Evolutionary conservation across 2,329 filamentous ascomycete species (phyloP), one percentile per base, ranked within the genome.

Genomic region (Hypoxylon sp.): DNA sequence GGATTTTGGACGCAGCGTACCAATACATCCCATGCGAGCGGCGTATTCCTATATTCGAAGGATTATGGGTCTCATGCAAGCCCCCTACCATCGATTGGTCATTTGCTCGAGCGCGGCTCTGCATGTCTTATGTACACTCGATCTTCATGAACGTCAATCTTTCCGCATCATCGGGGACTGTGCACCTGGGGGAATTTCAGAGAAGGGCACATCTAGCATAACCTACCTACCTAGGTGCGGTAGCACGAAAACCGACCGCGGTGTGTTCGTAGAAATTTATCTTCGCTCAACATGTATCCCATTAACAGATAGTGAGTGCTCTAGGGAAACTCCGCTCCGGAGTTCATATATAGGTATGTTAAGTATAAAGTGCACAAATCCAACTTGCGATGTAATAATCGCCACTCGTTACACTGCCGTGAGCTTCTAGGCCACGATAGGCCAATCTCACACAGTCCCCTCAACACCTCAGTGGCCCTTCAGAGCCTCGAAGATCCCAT

Each of bases 401-500:
- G 25, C 62, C 11, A 50, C 31, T 66, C 64, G 53, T 58, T 50
- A 46, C 46, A 61, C 35, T n/a, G 27, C 7, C 33, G 6, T 27
- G 13, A 44, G 10, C 33, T 33, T 48, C 22, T 37, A 54, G n/a
- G 40, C 22, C 25, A 53, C 6, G 1, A 8, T 25, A 8, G n/a
- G 35, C 17, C 27, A 6, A 35, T 30, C 10, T 13, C 33, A 20
- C 2, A 27, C n/a, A 14, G 20, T 58, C 57, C 22, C 22, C 14
- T 44, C 25, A 10, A 25, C 6, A 8, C 20, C 46, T 48, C 13
- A 49, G 31, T 61, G 48, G 8, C 27, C 46, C 51, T 71, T 60
- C 13, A 69, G 35, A 6, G 48, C 66, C 59, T 69, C 64, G 22
- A 49, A 58, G 31, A 85, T 67, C 11, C 70, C 68, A 6, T 67